phyloP scores from a whole-genome alignment of 495 filamentous ascomycete species.

The Daldinia bambusicola region DNA sequence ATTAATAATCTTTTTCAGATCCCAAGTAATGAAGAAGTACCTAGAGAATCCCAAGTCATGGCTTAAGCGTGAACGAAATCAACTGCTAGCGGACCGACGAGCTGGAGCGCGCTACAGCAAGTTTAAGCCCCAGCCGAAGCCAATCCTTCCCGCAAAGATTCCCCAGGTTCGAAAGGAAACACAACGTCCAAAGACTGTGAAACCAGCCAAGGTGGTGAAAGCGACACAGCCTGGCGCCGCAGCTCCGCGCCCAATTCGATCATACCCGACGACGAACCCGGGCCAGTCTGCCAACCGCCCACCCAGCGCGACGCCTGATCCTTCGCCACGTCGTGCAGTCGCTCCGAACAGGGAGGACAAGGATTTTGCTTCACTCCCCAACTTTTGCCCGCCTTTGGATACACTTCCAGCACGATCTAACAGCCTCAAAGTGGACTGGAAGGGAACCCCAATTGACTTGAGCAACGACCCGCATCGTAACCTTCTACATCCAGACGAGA shows the following conservation, averaged over 20 bases:
- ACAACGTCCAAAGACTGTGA: slow-evolving; percentile 50
- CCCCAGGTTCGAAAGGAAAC: slow-evolving; percentile 46
- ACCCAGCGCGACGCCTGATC: slow-evolving; percentile 56
- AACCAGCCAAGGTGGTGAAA: slow-evolving; percentile 59
- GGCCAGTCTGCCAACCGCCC: slow-evolving; percentile 39
- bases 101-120: slow-evolving; percentile 45
- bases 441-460: slow-evolving; percentile 81
- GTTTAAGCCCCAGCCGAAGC: slow-evolving; percentile 49
- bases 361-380: slow-evolving; percentile 80
- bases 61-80: slow-evolving; percentile 70
- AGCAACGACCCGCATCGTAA: slow-evolving; percentile 79
- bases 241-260: slow-evolving; percentile 44
- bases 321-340: slow-evolving; percentile 51
- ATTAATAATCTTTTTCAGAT: slow-evolving; percentile 72
- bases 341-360: slow-evolving; percentile 80
- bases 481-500: slow-evolving; percentile 82
- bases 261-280: slow-evolving; percentile 30
- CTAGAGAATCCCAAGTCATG: slow-evolving; percentile 68
- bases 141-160: slow-evolving; percentile 56
- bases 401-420: slow-evolving; percentile 69
- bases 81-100: slow-evolving; percentile 63
- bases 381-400: slow-evolving; percentile 78
- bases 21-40: slow-evolving; percentile 69
- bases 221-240: slow-evolving; percentile 50
- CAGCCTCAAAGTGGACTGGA: slow-evolving; percentile 88